Evolutionary conservation across 805 yeast genomes (phyloP), one percentile per base, ranked within the genome.

Genomic region (Isabelozyma rhagii): DNA sequence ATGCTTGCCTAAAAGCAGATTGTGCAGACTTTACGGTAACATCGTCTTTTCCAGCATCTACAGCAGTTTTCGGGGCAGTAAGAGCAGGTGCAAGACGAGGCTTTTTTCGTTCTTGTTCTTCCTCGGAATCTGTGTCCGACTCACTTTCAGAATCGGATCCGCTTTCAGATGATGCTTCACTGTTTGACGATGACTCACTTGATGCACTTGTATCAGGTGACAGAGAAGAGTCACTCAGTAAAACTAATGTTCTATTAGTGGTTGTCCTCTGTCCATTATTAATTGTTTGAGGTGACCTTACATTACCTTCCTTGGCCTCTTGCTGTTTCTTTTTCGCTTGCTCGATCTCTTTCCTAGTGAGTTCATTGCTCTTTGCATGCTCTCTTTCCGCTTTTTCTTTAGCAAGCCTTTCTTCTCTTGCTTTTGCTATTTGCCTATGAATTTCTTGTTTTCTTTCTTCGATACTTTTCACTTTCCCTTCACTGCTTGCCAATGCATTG

Each of bases 91-190:
- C 45, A 5, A 43, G 36, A 8, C 45, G 14, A n/a, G 45, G 45
- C 36, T 21, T 36, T 39, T 45, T 28, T 25, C 29, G 15, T 15
- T 13, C 48, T 17, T 43, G 45, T n/a, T 45, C 47, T 13, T 54
- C 49, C 28, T 53, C 55, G 14, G 58, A 52, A 34, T 47, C 51
- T 18, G 57, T 53, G 28, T 39, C 49, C 5, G 54, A 50, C 15
- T 28, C 28, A 11, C 34, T 11, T 11, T 18, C 38, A 3, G 45
- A 43, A 8, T 43, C 45, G n/a, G 45, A 31, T 7, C 17, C 46
- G n/a, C 52, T 47, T 5, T 38, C 47, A 10, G 45, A 43, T 28
- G 17, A 27, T 6, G 36, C 5, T 4, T 13, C 36, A 13, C 36
- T 31, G 4, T 31, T 13, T 31, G 36, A 31, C 4, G 44, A 27